phyloP scores from a whole-genome alignment of 179 eudicot species.

The Sideroxylon spinosum region DNA sequence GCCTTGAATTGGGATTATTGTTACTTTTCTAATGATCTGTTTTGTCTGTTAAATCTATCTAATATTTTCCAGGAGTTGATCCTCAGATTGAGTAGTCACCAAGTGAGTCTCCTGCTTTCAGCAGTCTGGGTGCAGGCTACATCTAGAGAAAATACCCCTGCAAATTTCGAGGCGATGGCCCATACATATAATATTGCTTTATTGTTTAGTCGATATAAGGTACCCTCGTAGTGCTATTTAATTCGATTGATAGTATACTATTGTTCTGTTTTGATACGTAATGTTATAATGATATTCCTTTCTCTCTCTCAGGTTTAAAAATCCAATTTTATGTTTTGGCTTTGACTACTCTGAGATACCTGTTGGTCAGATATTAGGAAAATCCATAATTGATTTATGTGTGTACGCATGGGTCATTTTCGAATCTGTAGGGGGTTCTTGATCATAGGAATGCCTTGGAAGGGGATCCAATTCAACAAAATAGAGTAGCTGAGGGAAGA shows the following conservation, averaged over 20 bases:
- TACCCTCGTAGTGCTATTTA: conserved; percentile 15
- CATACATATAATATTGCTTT: conserved; percentile 64
- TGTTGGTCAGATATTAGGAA: neutral
- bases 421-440: neutral
- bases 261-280: neutral
- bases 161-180: conserved; percentile 79
- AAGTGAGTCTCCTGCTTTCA: conserved; percentile 78
- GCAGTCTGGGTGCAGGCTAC: conserved; percentile 82
- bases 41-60: neutral
- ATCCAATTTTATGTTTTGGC: neutral
- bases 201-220: conserved; percentile 67
- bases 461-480: neutral
- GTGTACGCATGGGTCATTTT: neutral
- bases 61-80: conserved; percentile 43
- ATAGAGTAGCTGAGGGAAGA: neutral
- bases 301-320: neutral
- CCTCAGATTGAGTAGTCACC: conserved; percentile 77
- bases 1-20: neutral
- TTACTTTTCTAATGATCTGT: neutral
- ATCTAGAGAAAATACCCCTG: conserved; percentile 55
- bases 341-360: neutral
- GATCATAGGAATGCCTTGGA: neutral
- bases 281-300: neutral
- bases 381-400: neutral
- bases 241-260: neutral